These are phyloP conservation scores for Malassezia furfur DNA, from an alignment of 1,284 basidiomycete genomes.

Conservation along the genomic window DNA sequence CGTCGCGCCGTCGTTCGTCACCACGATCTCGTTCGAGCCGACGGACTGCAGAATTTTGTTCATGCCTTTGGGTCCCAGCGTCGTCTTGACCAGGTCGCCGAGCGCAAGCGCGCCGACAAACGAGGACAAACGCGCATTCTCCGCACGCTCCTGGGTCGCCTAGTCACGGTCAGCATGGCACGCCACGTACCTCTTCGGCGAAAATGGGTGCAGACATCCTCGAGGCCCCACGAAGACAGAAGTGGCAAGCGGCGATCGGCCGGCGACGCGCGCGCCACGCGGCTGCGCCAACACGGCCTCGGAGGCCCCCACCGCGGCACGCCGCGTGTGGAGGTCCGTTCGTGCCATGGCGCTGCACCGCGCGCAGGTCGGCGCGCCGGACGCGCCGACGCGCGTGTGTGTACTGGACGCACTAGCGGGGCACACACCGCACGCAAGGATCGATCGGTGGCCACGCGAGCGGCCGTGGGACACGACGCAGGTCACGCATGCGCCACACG, in stretches of 20 bases:
- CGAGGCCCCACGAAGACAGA: background rate
- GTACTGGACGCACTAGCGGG: background rate
- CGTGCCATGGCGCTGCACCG: background rate
- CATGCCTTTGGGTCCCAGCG: slow-evolving; percentile 91
- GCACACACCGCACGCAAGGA: background rate
- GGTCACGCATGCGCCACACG: background rate
- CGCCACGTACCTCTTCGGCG: slow-evolving; percentile 31
- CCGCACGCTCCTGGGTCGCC: slow-evolving; percentile 95
- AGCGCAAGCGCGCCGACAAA: slow-evolving; percentile 94
- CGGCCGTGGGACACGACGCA: background rate
- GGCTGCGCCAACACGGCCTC: background rate
- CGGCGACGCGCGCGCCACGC: background rate
- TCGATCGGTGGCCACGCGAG: background rate
- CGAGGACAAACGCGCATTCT: slow-evolving; percentile 90
- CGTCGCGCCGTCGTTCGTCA: slow-evolving; percentile 97
- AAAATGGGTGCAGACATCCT: slow-evolving; percentile 46
- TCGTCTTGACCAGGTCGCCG: slow-evolving; percentile 95
- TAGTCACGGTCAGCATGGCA: slow-evolving; percentile 45
- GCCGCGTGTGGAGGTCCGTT: too few relatives aligned
- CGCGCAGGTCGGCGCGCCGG: background rate
- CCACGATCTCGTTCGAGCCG: slow-evolving; percentile 82
- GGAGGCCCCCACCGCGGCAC: background rate
- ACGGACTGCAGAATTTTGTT: slow-evolving; percentile 89
- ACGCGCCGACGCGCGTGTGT: background rate
- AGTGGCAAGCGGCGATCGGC: background rate